Conservation (phyloP, 2,329 filamentous ascomycete genomes). For the Phyllachora maydis region DNA sequence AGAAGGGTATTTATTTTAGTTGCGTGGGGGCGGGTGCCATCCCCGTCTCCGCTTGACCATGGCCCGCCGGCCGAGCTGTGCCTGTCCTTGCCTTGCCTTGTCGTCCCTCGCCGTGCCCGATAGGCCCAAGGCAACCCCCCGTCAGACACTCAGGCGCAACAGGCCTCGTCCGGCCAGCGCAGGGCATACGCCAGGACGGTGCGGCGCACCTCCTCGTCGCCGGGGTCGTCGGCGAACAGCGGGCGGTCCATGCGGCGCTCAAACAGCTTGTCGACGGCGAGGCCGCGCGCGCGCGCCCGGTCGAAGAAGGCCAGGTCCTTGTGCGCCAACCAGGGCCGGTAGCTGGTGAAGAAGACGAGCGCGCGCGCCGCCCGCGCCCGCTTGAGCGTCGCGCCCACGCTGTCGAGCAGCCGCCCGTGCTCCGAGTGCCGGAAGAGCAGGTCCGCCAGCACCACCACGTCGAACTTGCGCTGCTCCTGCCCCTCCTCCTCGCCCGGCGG, state of each 20-base stretch:
- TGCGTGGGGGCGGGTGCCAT: too few species aligned
- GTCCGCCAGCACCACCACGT: conserved; percentile 72
- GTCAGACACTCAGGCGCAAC: too few species aligned
- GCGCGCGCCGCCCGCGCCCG: conserved; percentile 35
- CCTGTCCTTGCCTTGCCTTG: too few species aligned
- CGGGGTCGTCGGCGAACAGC: conserved; percentile 76
- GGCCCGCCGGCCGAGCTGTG: too few species aligned
- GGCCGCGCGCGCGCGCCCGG: conserved; percentile 45
- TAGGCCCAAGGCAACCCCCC: too few species aligned
- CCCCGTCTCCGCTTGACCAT: too few species aligned
- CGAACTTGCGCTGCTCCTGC: conserved; percentile 45
- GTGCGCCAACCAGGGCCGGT: conserved; percentile 73
- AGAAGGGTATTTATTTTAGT: too few species aligned
- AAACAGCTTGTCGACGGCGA: conserved; percentile 59
- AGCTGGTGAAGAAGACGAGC: conserved; percentile 85
- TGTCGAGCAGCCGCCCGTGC: conserved; percentile 56
- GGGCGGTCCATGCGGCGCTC: conserved; percentile 70
- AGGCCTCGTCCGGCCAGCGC: conserved; percentile 32
- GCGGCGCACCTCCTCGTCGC: conserved; percentile 60
- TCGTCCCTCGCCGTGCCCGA: too few species aligned
- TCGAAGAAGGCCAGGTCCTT: conserved; percentile 81
- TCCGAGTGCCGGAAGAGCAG: conserved; percentile 82
- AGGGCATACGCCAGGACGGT: conserved; percentile 67
- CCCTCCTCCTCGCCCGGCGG: conserved; percentile 7
- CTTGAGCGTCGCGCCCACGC: conserved; percentile 46